Base-by-base conservation (phyloP, 2,329 filamentous ascomycete genomes). In the Sporothrix brunneoviolacea region DNA sequence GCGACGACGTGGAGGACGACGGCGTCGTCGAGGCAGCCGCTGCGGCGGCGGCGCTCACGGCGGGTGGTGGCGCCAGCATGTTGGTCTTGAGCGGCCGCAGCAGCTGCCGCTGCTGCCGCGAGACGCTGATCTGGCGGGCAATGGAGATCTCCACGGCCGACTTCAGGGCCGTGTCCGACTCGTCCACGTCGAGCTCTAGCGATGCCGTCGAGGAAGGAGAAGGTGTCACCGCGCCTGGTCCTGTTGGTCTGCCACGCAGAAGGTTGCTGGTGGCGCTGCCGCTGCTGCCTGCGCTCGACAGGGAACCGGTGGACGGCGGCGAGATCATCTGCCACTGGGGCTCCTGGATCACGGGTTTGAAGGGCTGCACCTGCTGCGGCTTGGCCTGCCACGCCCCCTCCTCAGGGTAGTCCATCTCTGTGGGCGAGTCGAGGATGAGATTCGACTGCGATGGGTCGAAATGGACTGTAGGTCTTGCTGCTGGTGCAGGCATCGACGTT, bases 111-210 rank as follows among this genome's bases (percentile, higher is more conserved):
- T 85, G 83, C 63, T 81, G 73, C 12, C 76, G 69, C 12, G 80
- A 83, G 22, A 86, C 70, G 56, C 78, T 83, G 57, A 86, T 84
- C 62, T 86, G 82, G 2, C 83, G 72, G 0, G 82, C 82, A 57
- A 86, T 85, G 2, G 81, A 84, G 40, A 83, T 72, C 63, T 84
- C 77, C 4, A 83, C 80, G 2, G 81, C 78, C 38, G 73, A 73
- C 55, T 75, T 73, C 13, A 77, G 64, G 7, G 68, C 70, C 30
- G 63, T 62, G 56, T 73, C 69, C 1, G 64, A 47, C 27, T 73
- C 69, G 30, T 74, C 71, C 10, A 63, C 53, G 10, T 66, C 64
- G 8, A 61, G 50, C 19, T 68, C 66, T 4, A 61, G 58, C 51
- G 68, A 66, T 1, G 66, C 64, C 4, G 62, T 58, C 4, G 64